Base-by-base conservation (phyloP, 1,284 basidiomycete genomes). In the Apiotrichum veenhuisii region DNA sequence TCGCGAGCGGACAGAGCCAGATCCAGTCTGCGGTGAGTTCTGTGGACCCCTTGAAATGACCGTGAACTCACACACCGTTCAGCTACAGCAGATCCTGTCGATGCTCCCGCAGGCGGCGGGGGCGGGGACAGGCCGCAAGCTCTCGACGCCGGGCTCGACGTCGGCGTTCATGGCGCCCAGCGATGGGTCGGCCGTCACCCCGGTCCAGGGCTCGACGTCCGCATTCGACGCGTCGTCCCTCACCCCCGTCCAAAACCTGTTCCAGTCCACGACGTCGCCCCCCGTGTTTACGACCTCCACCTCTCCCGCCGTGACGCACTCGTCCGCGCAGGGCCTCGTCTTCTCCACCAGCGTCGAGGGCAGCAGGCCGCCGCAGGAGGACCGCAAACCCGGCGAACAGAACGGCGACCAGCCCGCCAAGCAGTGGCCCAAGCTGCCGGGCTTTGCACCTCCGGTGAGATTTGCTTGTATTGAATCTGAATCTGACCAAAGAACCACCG, bases 361-460 rank as follows among this genome's bases (percentile, higher is more conserved):
- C 12, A 30, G 7, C 30, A 30, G 12, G 30, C 7, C 7, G 17
- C 50, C 22, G 22, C 23, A 14, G n/a, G 20, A 3, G 50, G 37
- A 14, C 17, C 34, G 3, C 17, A 12, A 46, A 5, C 12, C 11
- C 18, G 27, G 44, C 5, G 27, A 50, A 4, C 33, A 53, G 11
- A 27, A 26, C 26, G 44, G 42, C 36, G 26, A 41, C 20, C 26
- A n/a, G 47, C 4, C 33, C 5, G 46, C 47, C 23, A 53, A 60
- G 25, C 69, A 73, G 49, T 93, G 91, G 66, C 90, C 91, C 11
- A 86, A 89, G 34, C 80, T 92, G 18, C 91, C 91, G 30, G 91
- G 91, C 2, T 93, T 93, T 74, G 87, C 89, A 22, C 88, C 91
- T 26, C 91, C 90, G 53, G 88, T 91, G 73, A 69, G 61, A 61